These are phyloP conservation scores for Boletellus ananiceps DNA, from an alignment of 768 basidiomycete genomes.

Conservation along the genomic window DNA sequence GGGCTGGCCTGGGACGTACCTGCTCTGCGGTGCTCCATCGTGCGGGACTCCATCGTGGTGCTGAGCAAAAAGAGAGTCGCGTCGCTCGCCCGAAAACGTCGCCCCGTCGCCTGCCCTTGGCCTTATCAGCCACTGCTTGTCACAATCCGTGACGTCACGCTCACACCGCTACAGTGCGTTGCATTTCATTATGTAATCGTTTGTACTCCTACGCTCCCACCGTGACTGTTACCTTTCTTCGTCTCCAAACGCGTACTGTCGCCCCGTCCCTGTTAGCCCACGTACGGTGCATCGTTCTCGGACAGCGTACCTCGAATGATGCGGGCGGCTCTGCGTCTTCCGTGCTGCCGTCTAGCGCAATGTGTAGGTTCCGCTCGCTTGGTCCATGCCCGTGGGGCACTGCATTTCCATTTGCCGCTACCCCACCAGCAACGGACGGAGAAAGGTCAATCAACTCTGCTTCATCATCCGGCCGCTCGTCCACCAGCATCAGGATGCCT, in stretches of 20 bases:
- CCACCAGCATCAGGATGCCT: slow-evolving; percentile 81
- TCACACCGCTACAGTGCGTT: background rate
- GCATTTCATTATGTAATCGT: background rate
- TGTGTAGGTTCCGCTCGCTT: slow-evolving; percentile 41
- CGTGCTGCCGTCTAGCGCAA: slow-evolving; percentile 64
- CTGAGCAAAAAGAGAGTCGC: slow-evolving; percentile 10
- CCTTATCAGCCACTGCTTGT: slow-evolving; percentile 27
- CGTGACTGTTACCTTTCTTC: slow-evolving; percentile 35
- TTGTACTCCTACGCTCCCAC: background rate
- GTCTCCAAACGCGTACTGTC: slow-evolving; percentile 74
- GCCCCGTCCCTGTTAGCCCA: slow-evolving; percentile 17
- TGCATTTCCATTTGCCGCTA: slow-evolving; percentile 26
- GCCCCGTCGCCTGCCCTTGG: background rate
- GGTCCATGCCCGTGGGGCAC: slow-evolving; percentile 23
- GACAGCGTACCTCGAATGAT: slow-evolving; percentile 71
- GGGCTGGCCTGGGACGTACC: slow-evolving; percentile 38
- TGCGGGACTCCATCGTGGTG: slow-evolving; percentile 53
- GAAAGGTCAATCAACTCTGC: slow-evolving; percentile 68
- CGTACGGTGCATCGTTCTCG: background rate
- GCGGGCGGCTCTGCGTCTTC: slow-evolving; percentile 74
- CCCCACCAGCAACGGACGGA: slow-evolving; percentile 32
- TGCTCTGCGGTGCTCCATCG: slow-evolving; percentile 69
- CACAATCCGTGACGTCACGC: slow-evolving; percentile 20
- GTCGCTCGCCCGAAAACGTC: slow-evolving; percentile 13
- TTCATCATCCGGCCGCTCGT: slow-evolving; percentile 64